Conservation (phyloP, 306 rosid species). For the Vigna nakashimae region DNA sequence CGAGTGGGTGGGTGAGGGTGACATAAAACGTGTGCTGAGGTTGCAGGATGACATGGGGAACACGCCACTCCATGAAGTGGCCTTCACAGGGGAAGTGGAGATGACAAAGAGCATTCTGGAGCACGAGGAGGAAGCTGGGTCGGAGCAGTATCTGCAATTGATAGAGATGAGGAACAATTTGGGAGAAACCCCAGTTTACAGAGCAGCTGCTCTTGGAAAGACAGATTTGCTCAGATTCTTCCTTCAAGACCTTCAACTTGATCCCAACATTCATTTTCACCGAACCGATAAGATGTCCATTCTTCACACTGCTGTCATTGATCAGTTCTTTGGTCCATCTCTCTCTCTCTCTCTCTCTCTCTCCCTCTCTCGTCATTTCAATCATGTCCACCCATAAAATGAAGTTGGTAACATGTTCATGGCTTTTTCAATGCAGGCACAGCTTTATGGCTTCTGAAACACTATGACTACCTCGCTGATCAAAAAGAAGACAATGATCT, state of each 20-base stretch:
- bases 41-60: constrained; percentile 47
- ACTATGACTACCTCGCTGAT: constrained; percentile 19
- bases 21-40: constrained; percentile 38
- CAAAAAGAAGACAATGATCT: constrained; percentile 33
- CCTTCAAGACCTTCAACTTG: not conserved
- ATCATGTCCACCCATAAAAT: too few relatives aligned
- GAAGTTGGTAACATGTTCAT: not conserved
- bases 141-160: not conserved
- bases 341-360: not conserved
- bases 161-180: constrained; percentile 12
- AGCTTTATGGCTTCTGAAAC: constrained; percentile 48
- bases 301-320: constrained; percentile 52
- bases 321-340: constrained; percentile 46
- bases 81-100: constrained; percentile 41
- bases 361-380: too few relatives aligned
- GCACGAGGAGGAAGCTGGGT: not conserved
- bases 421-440: constrained; percentile 43
- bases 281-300: constrained; percentile 46
- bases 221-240: constrained; percentile 27
- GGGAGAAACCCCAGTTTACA: constrained; percentile 46
- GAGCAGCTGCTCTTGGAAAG: constrained; percentile 51
- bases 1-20: not conserved
- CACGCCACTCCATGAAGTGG: constrained; percentile 54
- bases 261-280: constrained; percentile 8
- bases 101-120: constrained; percentile 36